A percentile compares a stretch with the other conserved stretches of the same genome.
These are phyloP conservation scores for Cadophora luteo-olivacea DNA, from an alignment of 2,329 filamentous ascomycete species.

Conservation along the genomic window DNA sequence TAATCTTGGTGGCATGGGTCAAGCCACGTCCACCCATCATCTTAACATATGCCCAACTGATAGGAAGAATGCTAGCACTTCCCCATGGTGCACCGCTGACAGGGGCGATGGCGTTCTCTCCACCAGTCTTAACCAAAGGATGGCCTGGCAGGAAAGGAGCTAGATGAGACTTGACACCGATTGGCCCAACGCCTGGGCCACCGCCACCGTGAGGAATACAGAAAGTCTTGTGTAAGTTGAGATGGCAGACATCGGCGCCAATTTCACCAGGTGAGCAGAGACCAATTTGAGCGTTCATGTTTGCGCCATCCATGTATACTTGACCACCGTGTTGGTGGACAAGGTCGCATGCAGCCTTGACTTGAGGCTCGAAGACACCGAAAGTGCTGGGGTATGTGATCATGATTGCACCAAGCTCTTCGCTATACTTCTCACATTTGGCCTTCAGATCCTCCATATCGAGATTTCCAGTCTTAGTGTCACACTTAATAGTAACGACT, in stretches of 20 bases:
- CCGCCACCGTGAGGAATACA: conserved; percentile 97
- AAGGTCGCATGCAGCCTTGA: conserved; percentile 84
- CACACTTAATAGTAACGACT: conserved; percentile 91
- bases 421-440: conserved; percentile 87
- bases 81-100: conserved; percentile 86
- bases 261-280: conserved; percentile 94
- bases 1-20: conserved; percentile 88
- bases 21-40: conserved; percentile 88
- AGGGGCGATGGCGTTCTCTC: conserved; percentile 66
- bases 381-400: conserved; percentile 96
- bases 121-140: conserved; percentile 63
- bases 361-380: conserved; percentile 89
- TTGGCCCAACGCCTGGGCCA: conserved; percentile 91
- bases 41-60: conserved; percentile 94
- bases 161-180: conserved; percentile 87
- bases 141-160: conserved; percentile 75
- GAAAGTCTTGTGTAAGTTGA: conserved; percentile 99
- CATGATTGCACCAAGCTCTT: conserved; percentile 92
- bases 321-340: conserved; percentile 90
- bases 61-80: conserved; percentile 89
- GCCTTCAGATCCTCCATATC: conserved; percentile 84
- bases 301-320: conserved; percentile 98
- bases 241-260: conserved; percentile 93
- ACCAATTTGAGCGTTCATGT: conserved; percentile 98
- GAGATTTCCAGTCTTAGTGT: conserved; percentile 84